Base-by-base conservation (phyloP, 345 rosid genomes). In the Boechera divaricarpa region DNA sequence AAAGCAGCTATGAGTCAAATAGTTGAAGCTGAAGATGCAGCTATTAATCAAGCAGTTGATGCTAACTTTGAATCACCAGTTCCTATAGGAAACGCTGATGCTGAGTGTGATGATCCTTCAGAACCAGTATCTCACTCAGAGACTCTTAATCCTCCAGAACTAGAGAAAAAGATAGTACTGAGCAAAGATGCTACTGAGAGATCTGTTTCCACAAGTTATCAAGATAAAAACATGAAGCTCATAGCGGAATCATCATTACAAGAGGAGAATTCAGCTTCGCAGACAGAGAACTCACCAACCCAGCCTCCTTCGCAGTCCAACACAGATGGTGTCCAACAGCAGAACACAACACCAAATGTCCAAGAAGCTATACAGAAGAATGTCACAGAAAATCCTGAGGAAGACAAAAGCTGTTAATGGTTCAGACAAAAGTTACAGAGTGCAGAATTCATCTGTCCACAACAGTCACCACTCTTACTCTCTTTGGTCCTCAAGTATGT, bases 21-120 rank as follows among this genome's bases (percentile, higher is more conserved):
- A 6, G 16, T n/a, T 42, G 75, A 67, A 68, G 67, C 69, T 60
- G 69, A 69, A 53, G 71, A 65, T 53, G 81, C 81, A 38, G 56
- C 59, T 52, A 60, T 41, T 24, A 73, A 28, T 42, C 51, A 8
- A 59, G 58, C 70, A 12, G 69, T 64, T 65, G 60, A 73, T 67
- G 36, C 70, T 31, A 52, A 60, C 63, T 21, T 49, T 41, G 35
- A 66, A 67, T 21, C 59, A 72, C 63, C 73, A 44, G 52, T 35
- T 60, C 51, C 49, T 53, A 2, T 36, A 33, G 70, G 32, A 45
- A 67, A 67, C 5, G 39, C 45, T 16, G 59, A 67, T 11, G 54
- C 29, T 0, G 59, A 26, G 29, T 13, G 44, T 67, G 69, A 48
- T 18, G 64, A 59, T 60, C 68, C 65, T 51, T 66, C 77, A 49